Base-by-base conservation (phyloP, 345 rosid species). In the Draba incana region DNA sequence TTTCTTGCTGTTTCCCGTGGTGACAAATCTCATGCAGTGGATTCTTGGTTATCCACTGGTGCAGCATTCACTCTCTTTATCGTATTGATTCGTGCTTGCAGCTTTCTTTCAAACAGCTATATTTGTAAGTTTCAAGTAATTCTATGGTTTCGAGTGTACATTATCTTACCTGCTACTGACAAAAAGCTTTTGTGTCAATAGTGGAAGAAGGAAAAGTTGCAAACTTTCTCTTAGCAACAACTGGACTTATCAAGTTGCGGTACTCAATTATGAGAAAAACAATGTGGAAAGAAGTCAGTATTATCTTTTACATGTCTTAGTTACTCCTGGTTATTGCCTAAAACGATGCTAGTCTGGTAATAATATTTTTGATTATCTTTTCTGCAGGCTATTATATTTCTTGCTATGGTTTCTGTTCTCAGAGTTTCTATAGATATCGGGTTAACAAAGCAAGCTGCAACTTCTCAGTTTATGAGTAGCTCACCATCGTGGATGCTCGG, bases 121-220 rank as follows among this genome's bases (percentile, higher is more conserved):
- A 90, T 93, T 38, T 79, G 98, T 93, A 86, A 85, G 97, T 84
- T 70, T 54, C 59, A 39, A 5, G 43, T 44, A 31, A 10, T 8
- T 20, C 24, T 12, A 44, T 28, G n/a, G 5, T 76, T 23, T 25
- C 52, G 54, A 45, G 31, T 31, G 62, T 55, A 4, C 38, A 5
- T 8, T 13, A 48, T 20, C 6, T n/a, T 24, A 50, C 39, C 11
- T 5, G 16, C 43, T 49, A 68, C 70, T 69, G 64, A 58, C 51
- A 53, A 24, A 53, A 55, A 16, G 20, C 7, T 15, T 24, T 53
- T 65, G 71, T 77, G 74, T 72, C 49, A 53, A 71, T 81, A 94
- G 99, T 94, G 90, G 92, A 83, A 82, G 99, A 89, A 82, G 99
- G 96, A 70, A 94, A 91, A 84, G 96, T 88, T 64, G 91, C 97